Evolutionary conservation across 176 grass and related monocot species (phyloP).

Genomic region (Phoenix roebelenii): DNA sequence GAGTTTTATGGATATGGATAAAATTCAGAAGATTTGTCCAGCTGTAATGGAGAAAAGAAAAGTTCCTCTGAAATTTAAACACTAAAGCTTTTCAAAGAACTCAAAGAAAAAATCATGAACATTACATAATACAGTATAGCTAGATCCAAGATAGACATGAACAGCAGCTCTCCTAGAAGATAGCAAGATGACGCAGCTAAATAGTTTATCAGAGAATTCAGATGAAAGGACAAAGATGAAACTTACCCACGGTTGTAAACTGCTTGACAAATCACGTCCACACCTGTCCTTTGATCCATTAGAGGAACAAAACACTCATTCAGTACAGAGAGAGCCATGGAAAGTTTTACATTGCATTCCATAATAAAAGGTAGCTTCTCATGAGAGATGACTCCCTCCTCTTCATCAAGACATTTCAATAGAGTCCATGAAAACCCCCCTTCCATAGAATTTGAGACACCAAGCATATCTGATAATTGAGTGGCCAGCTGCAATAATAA

Average conservation of each 20-base stretch:
- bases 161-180: neutral
- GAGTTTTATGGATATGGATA: too few species aligned
- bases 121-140: too few species aligned
- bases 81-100: too few species aligned
- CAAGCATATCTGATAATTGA: slow-evolving; percentile 44
- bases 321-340: slow-evolving; percentile 39
- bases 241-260: slow-evolving; percentile 56
- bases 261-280: slow-evolving; percentile 57
- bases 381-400: slow-evolving; percentile 8
- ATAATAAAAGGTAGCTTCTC: slow-evolving; percentile 11
- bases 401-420: slow-evolving; percentile 38
- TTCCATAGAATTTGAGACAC: slow-evolving; percentile 29
- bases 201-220: too few species aligned
- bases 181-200: neutral
- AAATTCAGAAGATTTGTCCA: too few species aligned
- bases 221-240: neutral
- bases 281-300: slow-evolving; percentile 44
- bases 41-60: too few species aligned
- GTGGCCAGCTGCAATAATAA: slow-evolving; percentile 33
- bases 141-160: too few species aligned
- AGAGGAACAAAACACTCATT: slow-evolving; percentile 74
- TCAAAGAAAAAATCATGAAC: too few species aligned
- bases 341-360: slow-evolving; percentile 44
- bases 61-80: too few species aligned
- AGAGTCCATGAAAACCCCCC: slow-evolving; percentile 54